Percentiles rank a stretch among this genome's conserved stretches.
These are phyloP conservation scores for Acanthamoeba castellanii DNA, from an alignment of 208 protist species.

Conservation along the genomic window DNA sequence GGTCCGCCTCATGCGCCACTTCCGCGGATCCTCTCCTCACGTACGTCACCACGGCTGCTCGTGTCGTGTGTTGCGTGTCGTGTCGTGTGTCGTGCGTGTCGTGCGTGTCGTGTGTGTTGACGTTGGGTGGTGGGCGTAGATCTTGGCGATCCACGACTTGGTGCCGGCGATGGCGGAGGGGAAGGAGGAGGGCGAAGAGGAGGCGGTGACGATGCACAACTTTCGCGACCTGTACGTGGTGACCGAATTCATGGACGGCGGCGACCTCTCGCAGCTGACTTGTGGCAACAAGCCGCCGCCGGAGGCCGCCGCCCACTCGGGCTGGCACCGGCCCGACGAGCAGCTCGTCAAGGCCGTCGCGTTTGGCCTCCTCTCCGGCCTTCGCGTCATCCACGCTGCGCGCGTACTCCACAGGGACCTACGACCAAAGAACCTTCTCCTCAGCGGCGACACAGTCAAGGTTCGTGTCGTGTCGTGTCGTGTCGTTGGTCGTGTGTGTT, in stretches of 20 bases:
- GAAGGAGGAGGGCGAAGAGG: neutral
- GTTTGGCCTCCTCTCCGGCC: neutral
- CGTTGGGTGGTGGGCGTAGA: neutral
- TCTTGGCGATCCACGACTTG: conserved; percentile 26
- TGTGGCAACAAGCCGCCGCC: neutral
- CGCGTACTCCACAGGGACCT: conserved; percentile 14
- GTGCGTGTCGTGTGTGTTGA: too few species aligned
- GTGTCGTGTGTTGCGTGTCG: neutral
- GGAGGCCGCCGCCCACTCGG: neutral
- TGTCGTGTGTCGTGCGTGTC: neutral
- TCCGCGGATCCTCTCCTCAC: conserved; percentile 83
- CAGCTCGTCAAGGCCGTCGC: neutral
- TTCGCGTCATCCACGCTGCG: neutral
- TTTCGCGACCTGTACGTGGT: conserved; percentile 67
- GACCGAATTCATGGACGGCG: conserved; percentile 63
- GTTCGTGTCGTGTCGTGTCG: neutral
- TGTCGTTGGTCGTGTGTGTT: too few species aligned
- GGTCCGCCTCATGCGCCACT: conserved; percentile 95
- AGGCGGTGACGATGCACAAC: neutral
- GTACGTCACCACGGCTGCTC: neutral
- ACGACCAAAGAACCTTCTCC: conserved; percentile 15
- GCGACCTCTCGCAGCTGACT: conserved; percentile 27
- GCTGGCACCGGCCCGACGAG: neutral
- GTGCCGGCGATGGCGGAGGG: neutral
- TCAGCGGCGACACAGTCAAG: neutral